Conservation (phyloP, 2,329 filamentous ascomycete genomes). For the Epichloe baconii region DNA sequence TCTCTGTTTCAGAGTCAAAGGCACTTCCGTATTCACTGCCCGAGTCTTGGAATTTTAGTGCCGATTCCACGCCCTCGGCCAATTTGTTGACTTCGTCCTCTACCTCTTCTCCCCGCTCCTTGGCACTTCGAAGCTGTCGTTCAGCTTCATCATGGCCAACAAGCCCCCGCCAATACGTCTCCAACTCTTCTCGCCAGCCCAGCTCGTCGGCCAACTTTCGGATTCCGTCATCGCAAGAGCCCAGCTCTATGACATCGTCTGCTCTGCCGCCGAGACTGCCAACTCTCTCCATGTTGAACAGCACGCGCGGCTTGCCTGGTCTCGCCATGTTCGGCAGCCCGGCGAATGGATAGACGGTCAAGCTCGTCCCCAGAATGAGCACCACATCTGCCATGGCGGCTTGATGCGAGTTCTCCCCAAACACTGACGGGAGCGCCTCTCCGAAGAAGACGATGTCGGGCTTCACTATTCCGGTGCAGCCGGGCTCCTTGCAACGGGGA, state of each 20-base stretch:
- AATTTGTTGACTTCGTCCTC: slow-evolving; percentile 32
- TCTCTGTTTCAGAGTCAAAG: too few species aligned
- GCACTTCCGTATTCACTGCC: background rate
- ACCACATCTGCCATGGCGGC: slow-evolving; percentile 57
- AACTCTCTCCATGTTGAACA: slow-evolving; percentile 80
- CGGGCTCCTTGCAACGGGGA: slow-evolving; percentile 48
- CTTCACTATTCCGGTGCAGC: slow-evolving; percentile 72
- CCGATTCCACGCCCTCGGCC: slow-evolving; percentile 21
- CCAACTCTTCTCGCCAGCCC: slow-evolving; percentile 78
- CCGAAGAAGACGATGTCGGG: slow-evolving; percentile 95
- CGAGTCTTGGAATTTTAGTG: slow-evolving; percentile 18
- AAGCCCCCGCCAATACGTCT: slow-evolving; percentile 56
- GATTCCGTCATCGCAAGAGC: slow-evolving; percentile 73
- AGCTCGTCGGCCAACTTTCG: slow-evolving; percentile 64
- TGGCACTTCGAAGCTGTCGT: slow-evolving; percentile 27
- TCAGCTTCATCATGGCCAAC: slow-evolving; percentile 48
- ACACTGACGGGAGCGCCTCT: slow-evolving; percentile 41
- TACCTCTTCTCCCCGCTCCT: slow-evolving; percentile 18
- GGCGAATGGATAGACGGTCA: slow-evolving; percentile 82
- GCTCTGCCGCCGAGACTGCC: slow-evolving; percentile 62
- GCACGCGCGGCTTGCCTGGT: slow-evolving; percentile 55
- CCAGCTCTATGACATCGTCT: slow-evolving; percentile 77
- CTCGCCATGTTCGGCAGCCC: slow-evolving; percentile 54
- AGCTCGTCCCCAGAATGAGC: slow-evolving; percentile 79
- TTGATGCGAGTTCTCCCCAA: slow-evolving; percentile 26